Evolutionary conservation across 2,329 filamentous ascomycete species (phyloP), one percentile per base, ranked within the genome.

Genomic region (Aspergillus spinulosporus): DNA sequence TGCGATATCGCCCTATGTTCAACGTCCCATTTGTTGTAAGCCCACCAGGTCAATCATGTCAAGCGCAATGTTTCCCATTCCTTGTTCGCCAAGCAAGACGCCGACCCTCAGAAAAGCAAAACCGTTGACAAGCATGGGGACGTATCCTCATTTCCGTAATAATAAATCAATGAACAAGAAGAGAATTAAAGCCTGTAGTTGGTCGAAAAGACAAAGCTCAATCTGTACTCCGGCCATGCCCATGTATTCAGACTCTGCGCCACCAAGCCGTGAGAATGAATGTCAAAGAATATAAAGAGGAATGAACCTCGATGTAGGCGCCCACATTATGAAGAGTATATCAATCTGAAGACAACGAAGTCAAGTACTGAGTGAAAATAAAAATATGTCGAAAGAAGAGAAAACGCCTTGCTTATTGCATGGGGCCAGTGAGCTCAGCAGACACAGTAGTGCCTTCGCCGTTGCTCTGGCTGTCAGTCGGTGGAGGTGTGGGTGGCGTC

Each of bases 401-500:
- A 26, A 49, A n/a, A 29, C 34, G 21, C 48, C 44, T 32, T 52
- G 46, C 47, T 61, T 65, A 66, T 52, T 34, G 31, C 29, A 62
- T 60, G 57, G 64, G 59, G 52, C 64, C 64, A 48, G 63, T 62
- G 58, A 65, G 64, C 59, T 66, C 63, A 52, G 68, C 64, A 51
- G 67, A 57, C 55, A 62, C 63, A 56, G 63, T 66, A 60, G 74
- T 69, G 54, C 72, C 76, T 54, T 80, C 78, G 32, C 76, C 70
- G 49, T 83, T 82, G 66, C 85, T 89, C 67, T 88, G 88, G 39
- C 84, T 83, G 64, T 87, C 87, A 63, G 82, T 87, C 1, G 86
- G 88, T 52, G 90, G 79, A 15, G 81, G 80, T 1, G 88, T 88
- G 0, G 87, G 88, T 6, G 86, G 83, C 0, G 82, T 81, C 7